Evolutionary conservation across 2,329 filamentous ascomycete genomes (phyloP).

Genomic region (Sphaerulina populicola): DNA sequence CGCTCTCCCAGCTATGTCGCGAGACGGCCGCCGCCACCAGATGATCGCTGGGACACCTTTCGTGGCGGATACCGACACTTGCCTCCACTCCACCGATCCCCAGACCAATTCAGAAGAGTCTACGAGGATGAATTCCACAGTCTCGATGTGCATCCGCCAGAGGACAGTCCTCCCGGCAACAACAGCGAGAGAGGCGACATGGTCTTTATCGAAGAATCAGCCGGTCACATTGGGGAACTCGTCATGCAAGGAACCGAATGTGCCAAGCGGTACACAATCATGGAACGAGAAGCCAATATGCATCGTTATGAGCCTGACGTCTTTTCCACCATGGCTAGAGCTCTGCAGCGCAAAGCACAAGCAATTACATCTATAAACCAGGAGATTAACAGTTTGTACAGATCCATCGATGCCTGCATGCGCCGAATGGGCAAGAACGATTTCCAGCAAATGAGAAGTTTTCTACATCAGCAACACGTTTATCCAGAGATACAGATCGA

Average conservation of each 20-base stretch:
- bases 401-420: constrained; percentile 11
- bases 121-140: neutral
- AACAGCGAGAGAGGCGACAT: constrained; percentile 7
- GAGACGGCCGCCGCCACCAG: constrained; percentile 1
- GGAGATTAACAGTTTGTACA: constrained; percentile 9
- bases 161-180: neutral
- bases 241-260: constrained; percentile 6
- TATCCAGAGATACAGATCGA: constrained; percentile 13
- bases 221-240: constrained; percentile 12
- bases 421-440: constrained; percentile 7
- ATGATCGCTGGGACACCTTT: constrained; percentile 5
- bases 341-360: constrained; percentile 13
- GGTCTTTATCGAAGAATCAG: constrained; percentile 15
- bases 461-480: constrained; percentile 7
- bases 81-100: neutral
- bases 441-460: constrained; percentile 6
- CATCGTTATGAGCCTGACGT: constrained; percentile 11
- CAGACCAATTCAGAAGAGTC: neutral
- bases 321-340: constrained; percentile 8
- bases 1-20: neutral
- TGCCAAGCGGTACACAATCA: constrained; percentile 9
- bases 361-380: constrained; percentile 6
- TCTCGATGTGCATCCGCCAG: constrained; percentile 4
- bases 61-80: constrained; percentile 4
- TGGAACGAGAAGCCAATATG: constrained; percentile 14